phyloP scores from a whole-genome alignment of 192 early-diverging fungal genomes.

The Phlyctochytrium arcticum region DNA sequence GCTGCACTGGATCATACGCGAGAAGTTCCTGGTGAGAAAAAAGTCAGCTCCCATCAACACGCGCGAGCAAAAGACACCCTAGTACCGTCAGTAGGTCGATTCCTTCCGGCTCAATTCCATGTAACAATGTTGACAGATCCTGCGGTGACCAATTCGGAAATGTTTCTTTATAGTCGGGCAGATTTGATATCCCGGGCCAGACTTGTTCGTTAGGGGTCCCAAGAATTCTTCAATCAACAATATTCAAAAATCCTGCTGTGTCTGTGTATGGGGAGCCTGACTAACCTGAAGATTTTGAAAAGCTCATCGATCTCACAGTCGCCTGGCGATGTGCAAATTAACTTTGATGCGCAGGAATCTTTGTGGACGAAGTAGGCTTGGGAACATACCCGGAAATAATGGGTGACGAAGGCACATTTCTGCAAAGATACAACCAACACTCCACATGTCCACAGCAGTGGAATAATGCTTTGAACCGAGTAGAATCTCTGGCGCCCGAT shows the following conservation, averaged over 20 bases:
- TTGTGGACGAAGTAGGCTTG: background rate
- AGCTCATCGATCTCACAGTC: slow-evolving; percentile 91
- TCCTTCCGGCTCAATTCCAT: slow-evolving; percentile 57
- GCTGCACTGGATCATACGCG: slow-evolving; percentile 66
- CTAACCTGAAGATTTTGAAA: slow-evolving; percentile 80
- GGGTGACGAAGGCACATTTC: slow-evolving; percentile 81
- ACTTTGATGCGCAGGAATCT: background rate
- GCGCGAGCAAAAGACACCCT: background rate
- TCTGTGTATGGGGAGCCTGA: background rate
- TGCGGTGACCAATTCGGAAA: slow-evolving; percentile 72
- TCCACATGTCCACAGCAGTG: slow-evolving; percentile 96
- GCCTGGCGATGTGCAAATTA: slow-evolving; percentile 35
- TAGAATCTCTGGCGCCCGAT: slow-evolving; percentile 92
- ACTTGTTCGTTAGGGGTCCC: slow-evolving; percentile 76
- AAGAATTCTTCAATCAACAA: slow-evolving; percentile 38
- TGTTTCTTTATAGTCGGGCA: slow-evolving; percentile 77
- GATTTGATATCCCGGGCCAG: slow-evolving; percentile 70
- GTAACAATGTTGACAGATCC: slow-evolving; percentile 44
- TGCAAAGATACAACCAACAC: slow-evolving; percentile 94
- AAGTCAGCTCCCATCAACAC: background rate
- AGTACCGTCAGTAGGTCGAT: slow-evolving; percentile 64
- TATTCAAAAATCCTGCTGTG: background rate
- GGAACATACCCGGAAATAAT: slow-evolving; percentile 74
- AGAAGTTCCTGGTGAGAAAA: slow-evolving; percentile 52
- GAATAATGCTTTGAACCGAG: slow-evolving; percentile 88